Evolutionary conservation across 2,329 filamentous ascomycete genomes (phyloP), one percentile per base, ranked within the genome.

Genomic region (Alternaria postmessia): DNA sequence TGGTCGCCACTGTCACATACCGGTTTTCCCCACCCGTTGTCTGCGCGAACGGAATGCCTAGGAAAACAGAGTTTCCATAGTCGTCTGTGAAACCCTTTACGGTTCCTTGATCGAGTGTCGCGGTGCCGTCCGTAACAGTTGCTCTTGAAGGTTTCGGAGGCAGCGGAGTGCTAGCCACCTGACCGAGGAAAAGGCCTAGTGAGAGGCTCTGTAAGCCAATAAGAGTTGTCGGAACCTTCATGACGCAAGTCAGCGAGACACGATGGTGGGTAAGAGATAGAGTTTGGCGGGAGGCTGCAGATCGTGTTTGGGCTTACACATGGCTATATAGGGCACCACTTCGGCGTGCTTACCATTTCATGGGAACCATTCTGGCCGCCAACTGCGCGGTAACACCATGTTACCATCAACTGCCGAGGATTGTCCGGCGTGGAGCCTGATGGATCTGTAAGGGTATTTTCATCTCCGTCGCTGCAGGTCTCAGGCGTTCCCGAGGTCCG

Each of bases 31-130:
- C 68, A 6, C 68, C 67, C 5, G 67, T 70, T 18, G 69, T 66
- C n/a, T 62, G 67, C 20, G 69, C 69, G 48, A 70, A 71, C 14
- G 69, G 69, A 41, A 71, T 70, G 20, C 67, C 67, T 7, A 71
- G 55, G 32, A 70, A 71, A 4, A 71, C 68, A 0, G 66, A 60
- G 32, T 71, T 71, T 14, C 66, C 62, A 56, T 67, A 54, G 5
- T 57, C 49, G 54, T 70, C 67, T 39, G 58, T 44, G 43, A 67
- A 70, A 14, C 67, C 68, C 51, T 62, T 64, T 18, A 69, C 68
- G 20, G 56, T 60, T 12, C 62, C 65, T 54, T 67, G 61, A 22
- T 38, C 36, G 26, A 71, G 65, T 24, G 47, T 51, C 32, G 65
- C 65, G 38, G 51, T 56, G 3, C 63, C 65, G 11, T 51, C 51